Evolutionary conservation across 306 rosid species (phyloP).

Genomic region (Trichosanthes truncata): DNA sequence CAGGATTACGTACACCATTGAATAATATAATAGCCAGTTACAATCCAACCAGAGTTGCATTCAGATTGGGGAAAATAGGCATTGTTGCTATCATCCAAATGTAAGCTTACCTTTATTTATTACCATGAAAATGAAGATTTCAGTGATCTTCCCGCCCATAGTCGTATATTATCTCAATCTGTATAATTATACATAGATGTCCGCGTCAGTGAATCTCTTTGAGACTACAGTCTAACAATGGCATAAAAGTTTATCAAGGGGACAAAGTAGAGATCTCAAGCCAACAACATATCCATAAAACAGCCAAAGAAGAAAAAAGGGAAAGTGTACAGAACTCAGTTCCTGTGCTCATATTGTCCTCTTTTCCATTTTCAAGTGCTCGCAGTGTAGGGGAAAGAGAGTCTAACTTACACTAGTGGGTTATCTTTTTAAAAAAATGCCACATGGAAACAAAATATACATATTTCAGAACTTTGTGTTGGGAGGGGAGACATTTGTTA

Average conservation of each 20-base stretch:
- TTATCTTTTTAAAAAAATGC: background rate
- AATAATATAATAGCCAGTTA: background rate
- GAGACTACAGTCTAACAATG: background rate
- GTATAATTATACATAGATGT: slow-evolving; percentile 21
- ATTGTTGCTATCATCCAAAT: background rate
- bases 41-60: background rate
- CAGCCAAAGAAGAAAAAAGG: background rate
- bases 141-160: slow-evolving; percentile 83
- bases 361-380: background rate
- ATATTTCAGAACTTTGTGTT: background rate
- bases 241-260: background rate
- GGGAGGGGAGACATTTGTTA: too few species aligned
- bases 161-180: slow-evolving; percentile 82
- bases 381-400: background rate
- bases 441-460: background rate
- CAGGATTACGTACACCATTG: background rate
- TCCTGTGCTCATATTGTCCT: background rate
- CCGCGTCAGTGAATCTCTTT: slow-evolving; percentile 7
- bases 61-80: background rate
- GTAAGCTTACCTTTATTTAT: slow-evolving; percentile 46
- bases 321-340: background rate
- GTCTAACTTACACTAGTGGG: background rate
- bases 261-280: background rate
- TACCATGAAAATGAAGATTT: slow-evolving; percentile 23
- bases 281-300: background rate